A percentile compares a stretch with the other conserved stretches of the same genome.
These are phyloP conservation scores for Candida boleticola DNA, from an alignment of 805 yeast genomes.

Conservation along the genomic window DNA sequence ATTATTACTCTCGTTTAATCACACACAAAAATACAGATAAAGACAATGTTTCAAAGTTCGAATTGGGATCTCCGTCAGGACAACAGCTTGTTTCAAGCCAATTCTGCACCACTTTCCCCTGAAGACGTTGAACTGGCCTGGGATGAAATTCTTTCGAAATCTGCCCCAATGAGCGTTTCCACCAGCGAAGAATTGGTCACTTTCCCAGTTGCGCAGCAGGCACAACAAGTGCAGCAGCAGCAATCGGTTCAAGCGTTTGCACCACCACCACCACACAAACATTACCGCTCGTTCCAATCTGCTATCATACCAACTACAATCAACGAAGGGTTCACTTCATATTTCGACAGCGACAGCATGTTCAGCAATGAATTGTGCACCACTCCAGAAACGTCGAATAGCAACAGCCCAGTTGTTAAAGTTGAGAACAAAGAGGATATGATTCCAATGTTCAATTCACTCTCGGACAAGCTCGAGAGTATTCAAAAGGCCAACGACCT, in stretches of 20 bases:
- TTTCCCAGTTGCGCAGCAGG: not conserved
- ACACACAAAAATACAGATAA: too few species aligned
- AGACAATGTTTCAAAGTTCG: too few species aligned
- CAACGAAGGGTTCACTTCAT: not conserved
- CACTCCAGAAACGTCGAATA: not conserved
- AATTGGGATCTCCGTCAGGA: too few species aligned
- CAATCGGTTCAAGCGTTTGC: not conserved
- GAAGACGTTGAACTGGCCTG: not conserved
- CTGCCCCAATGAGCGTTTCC: slow-evolving; percentile 2
- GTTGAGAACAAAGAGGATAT: not conserved
- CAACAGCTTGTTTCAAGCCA: not conserved
- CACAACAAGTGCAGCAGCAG: not conserved
- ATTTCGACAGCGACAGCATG: slow-evolving; percentile 1
- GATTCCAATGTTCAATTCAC: not conserved
- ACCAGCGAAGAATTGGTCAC: not conserved
- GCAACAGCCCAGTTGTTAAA: not conserved
- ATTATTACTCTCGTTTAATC: too few species aligned
- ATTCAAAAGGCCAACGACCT: slow-evolving; percentile 13
- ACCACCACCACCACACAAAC: too few species aligned
- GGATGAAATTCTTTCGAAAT: slow-evolving; percentile 1
- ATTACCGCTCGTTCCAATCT: not conserved
- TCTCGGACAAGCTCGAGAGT: slow-evolving; percentile 1
- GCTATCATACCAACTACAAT: not conserved
- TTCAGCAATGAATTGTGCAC: slow-evolving; percentile 1
- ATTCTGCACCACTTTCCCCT: slow-evolving; percentile 2